Evolutionary conservation across 148 eudicot species (phyloP), one percentile per base, ranked within the genome.

Genomic region (Camellia sinensis): DNA sequence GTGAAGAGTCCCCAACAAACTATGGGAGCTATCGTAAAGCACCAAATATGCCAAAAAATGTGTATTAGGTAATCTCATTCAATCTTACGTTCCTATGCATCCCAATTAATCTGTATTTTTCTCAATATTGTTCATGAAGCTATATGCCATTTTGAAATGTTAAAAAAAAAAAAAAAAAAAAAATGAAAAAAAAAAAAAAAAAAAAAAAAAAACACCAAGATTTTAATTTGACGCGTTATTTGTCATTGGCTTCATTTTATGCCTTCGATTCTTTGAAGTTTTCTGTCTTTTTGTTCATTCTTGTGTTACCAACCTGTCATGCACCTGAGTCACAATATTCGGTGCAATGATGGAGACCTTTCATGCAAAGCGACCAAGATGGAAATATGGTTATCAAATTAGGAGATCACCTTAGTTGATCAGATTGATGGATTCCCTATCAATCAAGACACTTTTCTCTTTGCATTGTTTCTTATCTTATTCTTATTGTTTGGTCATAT

Each of bases 1-100:
- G 99, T 96, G 18, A 96, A 94, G 87, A 96, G 99, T 83, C 99
- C 99, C 61, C 99, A 96, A 79, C 99, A 96, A 85, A 87, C 92
- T 52, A 96, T 96, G 72, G 99, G 99, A 75, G 87, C 98, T 59
- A 87, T 89, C 62, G 80, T 96, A 72, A 96, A 96, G 91, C 93
- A 86, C 50, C 88, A 91, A 74, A 60, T 94, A 18, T 92, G 92
- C 90, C 91, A 86, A 78, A 86, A 87, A 76, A 78, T 92, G 89
- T 77, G 82, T 82, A 62, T 94, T 14, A 89, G 95, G 99, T 97
- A 77, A 87, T 54, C 29, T 65, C 7, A 15, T 76, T 53, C 50
- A n/a, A 19, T 79, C n/a, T 7, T 45, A 37, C 11, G 21, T 44
- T 59, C 44, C 12, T 75, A 18, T 2, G 8, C 14, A 37, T 53